Base-by-base conservation (phyloP, 2,329 filamentous ascomycete species). In the Calonectria hawksworthii region DNA sequence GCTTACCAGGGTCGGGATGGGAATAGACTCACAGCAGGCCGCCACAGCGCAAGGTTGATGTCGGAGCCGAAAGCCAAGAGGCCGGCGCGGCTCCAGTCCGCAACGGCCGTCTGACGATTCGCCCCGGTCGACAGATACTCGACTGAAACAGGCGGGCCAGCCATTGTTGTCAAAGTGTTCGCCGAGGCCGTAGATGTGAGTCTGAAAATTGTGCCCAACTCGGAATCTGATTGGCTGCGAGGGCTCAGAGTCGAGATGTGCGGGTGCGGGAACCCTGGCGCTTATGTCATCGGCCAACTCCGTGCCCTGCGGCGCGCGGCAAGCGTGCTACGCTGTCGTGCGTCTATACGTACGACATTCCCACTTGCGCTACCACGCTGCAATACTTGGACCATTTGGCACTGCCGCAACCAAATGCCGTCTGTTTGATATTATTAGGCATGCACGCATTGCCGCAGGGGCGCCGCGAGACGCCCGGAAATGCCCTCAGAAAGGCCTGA, bases 11-110 rank as follows among this genome's bases (percentile, higher is more conserved):
- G 54, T 21, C 30, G 13, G 38, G 44, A n/a, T 34, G 59, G 34
- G 44, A 21, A 18, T 64, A 59, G 74, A 86, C 92, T 85, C 89
- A 96, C 95, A 83, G 90, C 85, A 71, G 96, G 96, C 83, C 92
- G 89, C 97, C 97, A 99, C 51, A 99, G 83, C 54, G 96, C 96
- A 80, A 99, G 90, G 86, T 97, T 97, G 79, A 93, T 93, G 85
- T 98, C 95, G 11, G 96, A 94, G 38, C 97, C 97, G 86, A 95
- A 99, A 36, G 96, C 97, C 69, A 99, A 88, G 56, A 96, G 83
- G 13, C 94, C 94, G 76, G 90, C 86, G 26, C 86, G 83, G 82
- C 94, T 92, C 97, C 97, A 99, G 86, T 99, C 96, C 34, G 96
- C 96, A 34, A 95, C 94, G 21, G 94, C 93, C 23, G 96, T 94